Conservation (phyloP, 257 asterid genomes). For the Nicotiana sylvestris region DNA sequence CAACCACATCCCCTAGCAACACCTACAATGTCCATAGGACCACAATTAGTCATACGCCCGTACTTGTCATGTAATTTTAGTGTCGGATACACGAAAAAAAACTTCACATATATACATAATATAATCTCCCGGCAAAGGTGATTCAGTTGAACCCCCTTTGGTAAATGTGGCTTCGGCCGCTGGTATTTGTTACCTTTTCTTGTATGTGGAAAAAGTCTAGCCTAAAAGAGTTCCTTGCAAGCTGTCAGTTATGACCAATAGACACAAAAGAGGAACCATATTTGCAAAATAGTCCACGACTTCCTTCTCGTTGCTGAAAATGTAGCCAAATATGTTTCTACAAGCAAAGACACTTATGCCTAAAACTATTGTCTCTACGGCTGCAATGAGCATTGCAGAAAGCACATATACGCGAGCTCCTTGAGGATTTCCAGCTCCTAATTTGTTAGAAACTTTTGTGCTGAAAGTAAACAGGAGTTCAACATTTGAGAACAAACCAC, state of each 20-base stretch:
- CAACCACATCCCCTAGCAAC: conserved; percentile 88
- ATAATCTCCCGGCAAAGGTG: too few relatives aligned
- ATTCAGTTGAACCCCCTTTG: too few relatives aligned
- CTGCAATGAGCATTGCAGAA: conserved; percentile 51
- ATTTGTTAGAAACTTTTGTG: conserved; percentile 66
- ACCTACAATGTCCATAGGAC: conserved; percentile 23
- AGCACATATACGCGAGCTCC: conserved; percentile 45
- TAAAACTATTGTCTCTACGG: conserved; percentile 29
- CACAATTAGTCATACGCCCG: too few relatives aligned
- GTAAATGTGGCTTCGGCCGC: too few relatives aligned
- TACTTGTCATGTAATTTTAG: too few relatives aligned
- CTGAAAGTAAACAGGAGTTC: conserved; percentile 25
- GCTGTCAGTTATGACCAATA: conserved; percentile 46
- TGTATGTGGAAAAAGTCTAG: not conserved
- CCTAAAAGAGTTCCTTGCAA: conserved; percentile 66
- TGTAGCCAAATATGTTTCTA: conserved; percentile 58
- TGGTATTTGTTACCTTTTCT: too few relatives aligned
- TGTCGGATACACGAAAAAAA: too few relatives aligned
- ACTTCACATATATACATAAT: too few relatives aligned
- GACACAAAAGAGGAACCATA: conserved; percentile 65
- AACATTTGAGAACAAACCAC: too few relatives aligned
- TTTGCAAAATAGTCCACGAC: conserved; percentile 53
- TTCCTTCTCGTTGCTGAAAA: conserved; percentile 62
- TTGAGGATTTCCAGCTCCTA: conserved; percentile 67
- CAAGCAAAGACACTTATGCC: conserved; percentile 40